Conservation (phyloP, 169 alveolate genomes). For the Cryptosporidium ubiquitum region DNA sequence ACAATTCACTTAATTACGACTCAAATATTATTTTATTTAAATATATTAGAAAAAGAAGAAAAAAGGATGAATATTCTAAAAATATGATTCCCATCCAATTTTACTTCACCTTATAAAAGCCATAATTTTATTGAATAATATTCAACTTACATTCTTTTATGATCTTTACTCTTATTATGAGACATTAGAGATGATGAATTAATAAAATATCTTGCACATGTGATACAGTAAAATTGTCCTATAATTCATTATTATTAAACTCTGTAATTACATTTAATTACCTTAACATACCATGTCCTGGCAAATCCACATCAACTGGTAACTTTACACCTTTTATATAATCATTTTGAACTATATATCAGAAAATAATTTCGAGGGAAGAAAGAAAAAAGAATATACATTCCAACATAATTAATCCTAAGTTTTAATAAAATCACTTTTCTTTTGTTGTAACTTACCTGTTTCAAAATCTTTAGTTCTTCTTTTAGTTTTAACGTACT, state of each 20-base stretch:
- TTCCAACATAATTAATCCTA: too few relatives aligned
- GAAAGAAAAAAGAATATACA: neutral
- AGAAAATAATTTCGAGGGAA: neutral
- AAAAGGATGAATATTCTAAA: neutral
- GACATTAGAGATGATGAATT: conserved; percentile 32
- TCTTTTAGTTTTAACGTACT: conserved; percentile 51
- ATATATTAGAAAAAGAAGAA: neutral
- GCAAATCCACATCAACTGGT: conserved; percentile 61
- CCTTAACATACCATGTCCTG: conserved; percentile 50
- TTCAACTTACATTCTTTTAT: conserved; percentile 61
- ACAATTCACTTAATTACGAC: neutral
- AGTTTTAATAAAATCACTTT: too few relatives aligned
- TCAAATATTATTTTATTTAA: too few relatives aligned
- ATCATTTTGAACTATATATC: conserved; percentile 22
- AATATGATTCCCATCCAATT: neutral
- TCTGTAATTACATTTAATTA: neutral
- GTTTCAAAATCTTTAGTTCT: conserved; percentile 69
- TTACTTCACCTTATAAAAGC: too few relatives aligned
- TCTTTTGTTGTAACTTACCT: conserved; percentile 32
- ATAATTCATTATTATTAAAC: neutral
- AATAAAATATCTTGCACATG: conserved; percentile 64
- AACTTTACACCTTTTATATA: conserved; percentile 57
- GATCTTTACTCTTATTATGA: conserved; percentile 61
- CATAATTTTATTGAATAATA: neutral
- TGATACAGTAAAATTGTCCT: conserved; percentile 70